These are phyloP conservation scores for Ophiostoma sp. DNA, from an alignment of 2,329 filamentous ascomycete species.

Conservation along the genomic window DNA sequence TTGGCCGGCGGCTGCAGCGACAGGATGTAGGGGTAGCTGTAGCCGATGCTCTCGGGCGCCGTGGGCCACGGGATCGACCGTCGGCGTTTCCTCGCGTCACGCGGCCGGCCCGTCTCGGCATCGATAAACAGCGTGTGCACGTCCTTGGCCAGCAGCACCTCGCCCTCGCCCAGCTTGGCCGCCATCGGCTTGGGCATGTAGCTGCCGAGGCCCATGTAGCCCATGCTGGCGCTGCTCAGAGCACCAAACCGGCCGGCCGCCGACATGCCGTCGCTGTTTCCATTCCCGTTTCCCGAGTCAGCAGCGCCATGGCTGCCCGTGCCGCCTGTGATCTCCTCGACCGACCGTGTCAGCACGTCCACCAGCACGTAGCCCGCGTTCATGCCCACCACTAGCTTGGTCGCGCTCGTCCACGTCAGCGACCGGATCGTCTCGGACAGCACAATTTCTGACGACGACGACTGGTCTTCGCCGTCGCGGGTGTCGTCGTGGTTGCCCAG, in stretches of 20 bases:
- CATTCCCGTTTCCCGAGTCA: background rate
- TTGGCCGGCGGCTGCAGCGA: constrained; percentile 71
- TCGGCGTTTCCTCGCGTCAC: constrained; percentile 34
- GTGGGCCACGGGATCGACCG: constrained; percentile 87
- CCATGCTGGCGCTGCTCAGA: constrained; percentile 77
- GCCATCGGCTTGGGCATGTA: constrained; percentile 89
- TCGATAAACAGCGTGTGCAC: constrained; percentile 91
- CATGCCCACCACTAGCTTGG: constrained; percentile 82
- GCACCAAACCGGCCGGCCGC: constrained; percentile 72
- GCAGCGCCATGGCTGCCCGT: background rate
- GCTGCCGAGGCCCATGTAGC: constrained; percentile 90
- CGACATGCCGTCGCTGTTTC: constrained; percentile 14
- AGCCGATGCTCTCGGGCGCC: constrained; percentile 86
- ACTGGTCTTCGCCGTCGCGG: background rate
- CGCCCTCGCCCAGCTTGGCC: constrained; percentile 71
- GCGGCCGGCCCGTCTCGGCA: constrained; percentile 69
- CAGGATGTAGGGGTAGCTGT: constrained; percentile 93
- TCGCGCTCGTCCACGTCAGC: constrained; percentile 85
- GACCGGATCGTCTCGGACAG: constrained; percentile 80
- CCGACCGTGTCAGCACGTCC: constrained; percentile 67
- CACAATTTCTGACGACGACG: constrained; percentile 64
- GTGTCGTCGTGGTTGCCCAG: constrained; percentile 42
- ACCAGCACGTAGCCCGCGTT: constrained; percentile 87
- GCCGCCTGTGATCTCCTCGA: constrained; percentile 64
- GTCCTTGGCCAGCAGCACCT: constrained; percentile 93